phyloP scores from a whole-genome alignment of 192 early-diverging fungal genomes.

The Backusella parvicylindrica region DNA sequence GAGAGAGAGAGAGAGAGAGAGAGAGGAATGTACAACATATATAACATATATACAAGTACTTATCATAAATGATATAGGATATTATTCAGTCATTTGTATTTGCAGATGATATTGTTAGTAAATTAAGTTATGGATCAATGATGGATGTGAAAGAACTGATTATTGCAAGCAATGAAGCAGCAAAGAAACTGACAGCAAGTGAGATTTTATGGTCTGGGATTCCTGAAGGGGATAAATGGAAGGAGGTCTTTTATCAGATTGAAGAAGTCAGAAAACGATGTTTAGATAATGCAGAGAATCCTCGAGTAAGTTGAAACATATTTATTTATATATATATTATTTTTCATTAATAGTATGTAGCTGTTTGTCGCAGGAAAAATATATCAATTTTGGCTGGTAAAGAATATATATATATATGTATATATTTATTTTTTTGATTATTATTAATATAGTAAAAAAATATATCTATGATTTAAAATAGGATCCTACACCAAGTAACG shows the following conservation, averaged over 20 bases:
- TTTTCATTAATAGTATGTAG: not conserved
- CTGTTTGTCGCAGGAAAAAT: slow-evolving; percentile 35
- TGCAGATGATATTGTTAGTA: slow-evolving; percentile 53
- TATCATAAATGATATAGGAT: slow-evolving; percentile 14
- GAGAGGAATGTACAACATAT: not conserved
- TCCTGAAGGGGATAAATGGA: slow-evolving; percentile 39
- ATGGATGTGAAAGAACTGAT: slow-evolving; percentile 53
- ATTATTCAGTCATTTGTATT: slow-evolving; percentile 51
- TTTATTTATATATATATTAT: not conserved
- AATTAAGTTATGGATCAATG: slow-evolving; percentile 54
- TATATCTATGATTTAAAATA: not conserved
- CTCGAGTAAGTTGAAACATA: slow-evolving; percentile 30
- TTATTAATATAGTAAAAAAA: no score
- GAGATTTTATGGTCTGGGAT: slow-evolving; percentile 44
- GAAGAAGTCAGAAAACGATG: slow-evolving; percentile 33
- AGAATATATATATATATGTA: not conserved
- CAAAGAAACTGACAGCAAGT: slow-evolving; percentile 37
- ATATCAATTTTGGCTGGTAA: slow-evolving; percentile 38
- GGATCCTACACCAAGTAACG: slow-evolving; percentile 33
- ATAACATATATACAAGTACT: not conserved
- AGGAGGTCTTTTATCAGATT: slow-evolving; percentile 37
- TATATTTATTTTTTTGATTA: no score
- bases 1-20: not conserved
- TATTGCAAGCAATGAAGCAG: slow-evolving; percentile 43
- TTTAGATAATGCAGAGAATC: slow-evolving; percentile 33